Evolutionary conservation across 192 early-diverging fungal species (phyloP).

Genomic region (Chytriomyces confervae): DNA sequence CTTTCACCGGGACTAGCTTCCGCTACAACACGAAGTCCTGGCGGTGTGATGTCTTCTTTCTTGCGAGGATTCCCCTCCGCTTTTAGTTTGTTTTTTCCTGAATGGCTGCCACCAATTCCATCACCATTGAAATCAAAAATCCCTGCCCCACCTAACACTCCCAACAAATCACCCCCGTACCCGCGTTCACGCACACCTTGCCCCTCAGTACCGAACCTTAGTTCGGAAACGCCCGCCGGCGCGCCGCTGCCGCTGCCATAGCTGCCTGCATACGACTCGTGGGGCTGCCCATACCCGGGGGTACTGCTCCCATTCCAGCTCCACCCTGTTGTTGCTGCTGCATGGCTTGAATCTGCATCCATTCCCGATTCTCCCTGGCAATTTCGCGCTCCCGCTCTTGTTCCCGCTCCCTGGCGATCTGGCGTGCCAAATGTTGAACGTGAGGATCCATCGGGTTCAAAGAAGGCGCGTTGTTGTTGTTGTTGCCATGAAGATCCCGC

Average conservation of each 20-base stretch:
- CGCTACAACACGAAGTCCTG: background rate
- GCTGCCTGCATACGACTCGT: slow-evolving; percentile 30
- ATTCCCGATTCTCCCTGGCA: slow-evolving; percentile 16
- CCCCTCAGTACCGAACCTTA: background rate
- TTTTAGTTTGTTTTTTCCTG: slow-evolving; percentile 2
- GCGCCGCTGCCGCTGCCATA: slow-evolving; percentile 25
- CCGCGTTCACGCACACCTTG: slow-evolving; percentile 2
- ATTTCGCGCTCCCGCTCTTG: slow-evolving; percentile 10
- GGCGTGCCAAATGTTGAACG: slow-evolving; percentile 18
- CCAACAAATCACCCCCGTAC: background rate
- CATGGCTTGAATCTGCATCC: slow-evolving; percentile 27
- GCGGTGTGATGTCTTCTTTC: background rate
- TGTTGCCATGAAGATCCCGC: slow-evolving; percentile 23
- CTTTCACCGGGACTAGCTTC: background rate
- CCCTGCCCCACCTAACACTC: background rate
- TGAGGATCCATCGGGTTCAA: slow-evolving; percentile 4
- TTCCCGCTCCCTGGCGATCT: slow-evolving; percentile 12
- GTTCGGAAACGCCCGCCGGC: slow-evolving; percentile 30
- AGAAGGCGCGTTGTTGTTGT: slow-evolving; percentile 5
- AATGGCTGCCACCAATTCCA: background rate
- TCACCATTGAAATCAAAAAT: background rate
- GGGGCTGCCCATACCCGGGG: slow-evolving; percentile 11
- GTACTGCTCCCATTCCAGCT: background rate
- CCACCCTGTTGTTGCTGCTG: slow-evolving; percentile 24
- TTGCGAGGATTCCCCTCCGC: background rate